phyloP scores from a whole-genome alignment of 2,329 filamentous ascomycete species.

The Akanthomyces muscarius region DNA sequence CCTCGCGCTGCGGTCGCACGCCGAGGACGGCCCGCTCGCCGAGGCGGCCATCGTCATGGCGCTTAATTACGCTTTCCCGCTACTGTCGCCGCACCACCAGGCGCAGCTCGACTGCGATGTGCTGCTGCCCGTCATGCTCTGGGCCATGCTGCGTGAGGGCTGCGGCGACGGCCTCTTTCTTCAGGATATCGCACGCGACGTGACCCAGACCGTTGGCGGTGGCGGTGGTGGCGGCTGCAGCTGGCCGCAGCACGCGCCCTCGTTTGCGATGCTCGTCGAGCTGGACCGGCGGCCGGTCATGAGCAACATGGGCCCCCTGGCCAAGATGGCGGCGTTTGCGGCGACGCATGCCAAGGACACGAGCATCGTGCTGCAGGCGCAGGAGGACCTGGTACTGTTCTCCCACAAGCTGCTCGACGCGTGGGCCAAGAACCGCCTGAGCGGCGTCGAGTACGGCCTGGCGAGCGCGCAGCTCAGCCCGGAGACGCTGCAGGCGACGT shows the following conservation, averaged over 20 bases:
- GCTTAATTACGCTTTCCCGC: constrained; percentile 71
- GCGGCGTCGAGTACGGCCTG: constrained; percentile 64
- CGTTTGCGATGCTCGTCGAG: constrained; percentile 54
- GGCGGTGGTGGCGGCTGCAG: constrained; percentile 41
- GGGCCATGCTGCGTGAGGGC: constrained; percentile 67
- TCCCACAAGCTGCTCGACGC: constrained; percentile 61
- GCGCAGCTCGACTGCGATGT: constrained; percentile 60
- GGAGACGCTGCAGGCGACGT: constrained; percentile 62
- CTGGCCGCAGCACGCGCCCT: constrained; percentile 61
- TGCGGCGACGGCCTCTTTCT: constrained; percentile 75
- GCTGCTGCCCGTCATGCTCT: constrained; percentile 66
- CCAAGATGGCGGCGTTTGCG: constrained; percentile 61
- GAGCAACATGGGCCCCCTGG: constrained; percentile 62
- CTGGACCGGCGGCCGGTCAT: constrained; percentile 60
- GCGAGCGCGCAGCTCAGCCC: constrained; percentile 60
- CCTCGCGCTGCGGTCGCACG: constrained; percentile 58
- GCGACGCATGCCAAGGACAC: constrained; percentile 51
- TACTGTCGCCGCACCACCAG: constrained; percentile 59
- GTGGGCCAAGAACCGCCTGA: constrained; percentile 73
- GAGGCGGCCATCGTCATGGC: constrained; percentile 61
- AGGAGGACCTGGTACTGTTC: constrained; percentile 65
- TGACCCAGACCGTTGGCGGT: constrained; percentile 43
- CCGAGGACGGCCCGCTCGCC: constrained; percentile 39
- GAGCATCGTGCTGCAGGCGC: constrained; percentile 42
- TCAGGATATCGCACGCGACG: constrained; percentile 62